Base-by-base conservation (phyloP, 441 rosid species). In the Populus trichocarpa region DNA sequence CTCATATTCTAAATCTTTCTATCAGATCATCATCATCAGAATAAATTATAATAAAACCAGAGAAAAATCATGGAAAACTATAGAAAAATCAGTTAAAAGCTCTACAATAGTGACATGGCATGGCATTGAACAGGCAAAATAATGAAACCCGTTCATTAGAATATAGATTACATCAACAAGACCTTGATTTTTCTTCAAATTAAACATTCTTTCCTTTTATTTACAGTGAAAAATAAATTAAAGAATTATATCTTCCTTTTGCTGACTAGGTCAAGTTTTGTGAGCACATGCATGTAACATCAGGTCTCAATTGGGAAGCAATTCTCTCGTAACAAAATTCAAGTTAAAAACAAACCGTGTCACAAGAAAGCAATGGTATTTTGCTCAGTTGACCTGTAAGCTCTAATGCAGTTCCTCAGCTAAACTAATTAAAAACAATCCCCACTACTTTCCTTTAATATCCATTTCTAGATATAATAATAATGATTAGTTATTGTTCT, bases 111-210 rank as follows among this genome's bases (percentile, higher is more conserved):
- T 46, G 57, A 14, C 6, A 14, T 46, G 57, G 57, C 20, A 46
- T 46, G 57, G 18, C 57, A 46, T 46, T 46, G 57, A 46, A 14
- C 57, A 46, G 1, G 20, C 57, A 46, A 46, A 14, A 46, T 14
- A 46, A 46, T 14, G 20, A 46, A 14, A 46, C 0, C 20, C 2
- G 57, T 14, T 14, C 57, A 46, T 46, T 14, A 46, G 57, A 46
- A 1, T 14, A 46, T 14, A 46, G 57, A 46, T 40, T 11, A 40
- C 46, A 40, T 2, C 46, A 40, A 13, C 8, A 33, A 10, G 8
- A 2, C 20, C 23, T n/a, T n/a, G 53, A 12, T 2, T 32, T 74
- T 74, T 75, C 75, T 79, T 74, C 71, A 28, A 28, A 28, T 70
- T 64, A 25, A 33, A 46, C 53, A 12, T 79, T 64, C 25, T 65